Conservation (phyloP, 345 rosid species). For the Passiflora organensis region DNA sequence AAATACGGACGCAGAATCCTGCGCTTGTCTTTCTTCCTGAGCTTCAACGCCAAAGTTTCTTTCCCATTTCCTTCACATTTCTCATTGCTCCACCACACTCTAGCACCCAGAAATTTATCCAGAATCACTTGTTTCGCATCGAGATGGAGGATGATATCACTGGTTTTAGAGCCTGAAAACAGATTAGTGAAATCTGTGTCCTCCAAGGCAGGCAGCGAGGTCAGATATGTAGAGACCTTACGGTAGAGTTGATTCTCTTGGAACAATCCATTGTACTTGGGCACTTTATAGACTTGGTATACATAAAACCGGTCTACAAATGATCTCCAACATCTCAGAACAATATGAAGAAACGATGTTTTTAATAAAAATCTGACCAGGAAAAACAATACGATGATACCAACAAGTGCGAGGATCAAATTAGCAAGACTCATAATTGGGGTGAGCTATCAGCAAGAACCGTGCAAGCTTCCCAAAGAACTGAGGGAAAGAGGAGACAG, state of each 20-base stretch:
- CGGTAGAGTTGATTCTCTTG: constrained; percentile 15
- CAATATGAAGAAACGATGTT: constrained; percentile 17
- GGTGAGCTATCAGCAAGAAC: too few relatives aligned
- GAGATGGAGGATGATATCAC: constrained; percentile 22
- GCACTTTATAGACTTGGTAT: constrained; percentile 18
- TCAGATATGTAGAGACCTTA: constrained; percentile 17
- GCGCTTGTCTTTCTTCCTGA: constrained; percentile 20
- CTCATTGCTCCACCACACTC: constrained; percentile 16
- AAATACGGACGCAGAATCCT: constrained; percentile 19
- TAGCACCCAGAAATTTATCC: constrained; percentile 19
- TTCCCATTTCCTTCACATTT: background rate
- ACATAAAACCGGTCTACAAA: constrained; percentile 17
- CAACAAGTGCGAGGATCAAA: background rate
- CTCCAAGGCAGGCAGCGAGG: constrained; percentile 17
- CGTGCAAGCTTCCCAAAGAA: too few relatives aligned
- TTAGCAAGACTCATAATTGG: constrained; percentile 3
- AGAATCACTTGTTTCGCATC: constrained; percentile 11
- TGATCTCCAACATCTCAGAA: constrained; percentile 6
- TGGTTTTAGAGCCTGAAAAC: constrained; percentile 17
- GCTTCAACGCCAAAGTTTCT: constrained; percentile 5
- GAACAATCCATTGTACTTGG: constrained; percentile 14
- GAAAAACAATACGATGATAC: background rate
- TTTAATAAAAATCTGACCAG: constrained; percentile 4
- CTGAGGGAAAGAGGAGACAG: background rate
- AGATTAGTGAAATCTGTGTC: constrained; percentile 19